Evolutionary conservation across 768 basidiomycete species (phyloP).

Genomic region (Daedalea quercina): DNA sequence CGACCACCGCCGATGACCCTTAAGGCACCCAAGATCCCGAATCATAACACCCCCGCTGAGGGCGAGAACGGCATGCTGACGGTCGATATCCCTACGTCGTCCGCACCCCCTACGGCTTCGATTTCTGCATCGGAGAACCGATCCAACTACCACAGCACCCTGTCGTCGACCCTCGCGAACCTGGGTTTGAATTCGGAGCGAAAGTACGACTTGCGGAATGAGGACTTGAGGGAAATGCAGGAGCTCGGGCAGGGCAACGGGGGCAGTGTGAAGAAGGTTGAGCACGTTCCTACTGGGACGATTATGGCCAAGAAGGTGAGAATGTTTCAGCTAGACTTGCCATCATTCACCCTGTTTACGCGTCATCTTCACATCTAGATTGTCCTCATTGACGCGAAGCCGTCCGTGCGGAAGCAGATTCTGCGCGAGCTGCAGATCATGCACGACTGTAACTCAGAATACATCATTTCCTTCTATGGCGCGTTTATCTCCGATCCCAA

Average conservation of each 20-base stretch:
- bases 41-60: constrained; percentile 26
- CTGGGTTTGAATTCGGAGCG: constrained; percentile 82
- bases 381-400: constrained; percentile 94
- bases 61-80: constrained; percentile 40
- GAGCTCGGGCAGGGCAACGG: constrained; percentile 97
- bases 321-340: constrained; percentile 4
- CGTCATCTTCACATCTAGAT: constrained; percentile 43
- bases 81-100: constrained; percentile 40
- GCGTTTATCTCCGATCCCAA: constrained; percentile 97
- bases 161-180: constrained; percentile 80
- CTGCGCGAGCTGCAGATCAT: constrained; percentile 97
- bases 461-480: constrained; percentile 96
- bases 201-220: constrained; percentile 77
- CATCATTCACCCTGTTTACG: not conserved
- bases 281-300: constrained; percentile 84
- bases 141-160: constrained; percentile 71
- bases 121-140: constrained; percentile 45
- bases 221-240: constrained; percentile 84
- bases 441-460: constrained; percentile 91
- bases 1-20: constrained; percentile 80
- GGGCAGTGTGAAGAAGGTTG: constrained; percentile 94
- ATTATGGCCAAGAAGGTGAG: constrained; percentile 98
- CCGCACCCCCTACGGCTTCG: constrained; percentile 42
- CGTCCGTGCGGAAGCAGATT: constrained; percentile 94
- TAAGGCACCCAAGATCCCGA: constrained; percentile 58